phyloP scores from a whole-genome alignment of 106 monocot species.

The Narthecium ossifragum region DNA sequence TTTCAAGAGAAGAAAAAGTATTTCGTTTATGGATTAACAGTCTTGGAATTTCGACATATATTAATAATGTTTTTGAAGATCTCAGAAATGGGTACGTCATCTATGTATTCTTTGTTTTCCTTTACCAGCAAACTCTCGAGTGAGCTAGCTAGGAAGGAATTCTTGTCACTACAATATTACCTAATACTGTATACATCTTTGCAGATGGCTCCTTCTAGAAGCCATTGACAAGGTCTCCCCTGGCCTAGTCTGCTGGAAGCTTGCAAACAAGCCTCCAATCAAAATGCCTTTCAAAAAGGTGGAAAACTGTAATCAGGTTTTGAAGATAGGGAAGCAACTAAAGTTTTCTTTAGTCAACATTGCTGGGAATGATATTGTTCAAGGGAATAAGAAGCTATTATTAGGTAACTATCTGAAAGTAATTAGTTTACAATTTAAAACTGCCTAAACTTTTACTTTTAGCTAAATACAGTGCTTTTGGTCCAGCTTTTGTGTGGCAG shows the following conservation, averaged over 20 bases:
- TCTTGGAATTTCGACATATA: slow-evolving; percentile 33
- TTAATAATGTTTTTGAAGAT: slow-evolving; percentile 38
- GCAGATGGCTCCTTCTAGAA: slow-evolving; percentile 95
- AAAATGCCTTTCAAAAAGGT: slow-evolving; percentile 96
- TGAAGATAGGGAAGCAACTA: slow-evolving; percentile 75
- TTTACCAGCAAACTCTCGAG: neutral
- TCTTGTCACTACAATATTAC: neutral
- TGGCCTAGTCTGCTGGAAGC: slow-evolving; percentile 86
- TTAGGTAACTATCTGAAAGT: slow-evolving; percentile 32
- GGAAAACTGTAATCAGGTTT: slow-evolving; percentile 96
- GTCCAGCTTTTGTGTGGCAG: slow-evolving; percentile 91
- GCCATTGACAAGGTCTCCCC: slow-evolving; percentile 91
- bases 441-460: neutral
- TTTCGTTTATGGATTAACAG: slow-evolving; percentile 47
- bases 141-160: neutral
- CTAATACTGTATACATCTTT: slow-evolving; percentile 22
- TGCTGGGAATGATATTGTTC: slow-evolving; percentile 94
- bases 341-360: slow-evolving; percentile 92
- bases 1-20: slow-evolving; percentile 73
- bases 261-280: slow-evolving; percentile 87
- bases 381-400: slow-evolving; percentile 95
- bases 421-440: neutral
- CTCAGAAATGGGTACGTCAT: slow-evolving; percentile 35
- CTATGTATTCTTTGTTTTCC: neutral
- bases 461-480: neutral